Base-by-base conservation (phyloP, 768 basidiomycete genomes). In the Chalciporus pseudorubinellus region DNA sequence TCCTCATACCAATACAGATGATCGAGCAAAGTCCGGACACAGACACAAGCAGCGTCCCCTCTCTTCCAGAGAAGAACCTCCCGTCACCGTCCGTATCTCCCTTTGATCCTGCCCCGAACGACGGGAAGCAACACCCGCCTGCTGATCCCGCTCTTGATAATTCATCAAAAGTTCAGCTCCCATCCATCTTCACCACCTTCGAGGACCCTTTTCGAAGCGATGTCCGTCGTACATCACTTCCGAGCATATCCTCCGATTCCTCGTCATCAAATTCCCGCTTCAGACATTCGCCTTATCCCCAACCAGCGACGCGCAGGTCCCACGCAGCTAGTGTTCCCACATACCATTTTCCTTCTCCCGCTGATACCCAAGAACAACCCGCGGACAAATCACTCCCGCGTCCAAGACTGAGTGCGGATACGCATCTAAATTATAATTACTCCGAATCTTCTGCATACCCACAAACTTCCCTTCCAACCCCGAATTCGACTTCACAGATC, bases 181-280 rank as follows among this genome's bases (percentile, higher is more conserved):
- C 87, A 16, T 85, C 86, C 61, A 86, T 89, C 58, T 87, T 85
- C 57, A 79, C 82, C 28, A 77, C 81, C 26, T 84, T 88, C 55
- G 82, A 84, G 65, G 85, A 85, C 64, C 73, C 75, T 21, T 70
- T 78, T 64, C 67, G 77, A 52, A 71, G 70, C 59, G 83, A 84
- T 39, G 69, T 66, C 48, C 81, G 87, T 49, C 81, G 86, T 40
- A 73, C 83, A 4, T 86, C 86, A 3, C 74, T 89, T 19, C 85
- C 86, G 2, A 79, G 75, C 44, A 73, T 86, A 40, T 70, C 75
- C 63, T 74, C 81, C 18, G 82, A 84, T 48, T 65, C 69, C 40
- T 21, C 66, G 14, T 58, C 66, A 1, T 58, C 66, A 1, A 58
- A 70, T 56, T 64, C 64, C 55, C 78, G 81, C 61, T 69, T 77